Evolutionary conservation across 306 rosid species (phyloP).

Genomic region (Trifolium subterraneum): DNA sequence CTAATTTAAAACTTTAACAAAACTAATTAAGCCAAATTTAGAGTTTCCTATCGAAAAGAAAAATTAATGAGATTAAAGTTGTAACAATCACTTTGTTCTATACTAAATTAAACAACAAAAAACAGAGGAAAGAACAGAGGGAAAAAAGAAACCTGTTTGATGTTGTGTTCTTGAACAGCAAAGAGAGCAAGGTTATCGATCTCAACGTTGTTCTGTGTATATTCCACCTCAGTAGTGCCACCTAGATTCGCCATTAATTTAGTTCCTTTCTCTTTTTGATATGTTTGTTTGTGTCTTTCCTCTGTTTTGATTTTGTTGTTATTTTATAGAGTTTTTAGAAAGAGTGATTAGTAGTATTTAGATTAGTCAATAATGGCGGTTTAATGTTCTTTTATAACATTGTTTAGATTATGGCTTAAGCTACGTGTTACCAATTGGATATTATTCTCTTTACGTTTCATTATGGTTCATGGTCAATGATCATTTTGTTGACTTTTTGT

Average conservation of each 20-base stretch:
- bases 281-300: neutral
- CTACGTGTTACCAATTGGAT: neutral
- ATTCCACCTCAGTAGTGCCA: constrained; percentile 36
- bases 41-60: no score
- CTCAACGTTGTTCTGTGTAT: constrained; percentile 40
- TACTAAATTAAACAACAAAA: neutral
- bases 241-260: constrained; percentile 40
- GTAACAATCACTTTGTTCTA: neutral
- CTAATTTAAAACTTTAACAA: no score
- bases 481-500: neutral
- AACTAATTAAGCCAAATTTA: no score
- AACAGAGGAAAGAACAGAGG: neutral
- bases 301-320: neutral
- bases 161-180: constrained; percentile 51
- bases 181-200: constrained; percentile 50
- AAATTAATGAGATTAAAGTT: no score
- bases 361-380: constrained; percentile 20
- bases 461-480: neutral
- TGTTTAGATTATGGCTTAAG: neutral
- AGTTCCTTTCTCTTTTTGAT: neutral
- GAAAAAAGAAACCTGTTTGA: constrained; percentile 43
- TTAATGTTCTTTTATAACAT: neutral
- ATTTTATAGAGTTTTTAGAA: neutral
- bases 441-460: neutral
- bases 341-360: neutral